A percentile compares a stretch with the other conserved stretches of the same genome.
These are phyloP conservation scores for Ceratopteris richardii DNA, from an alignment of 75 land plant species.

Conservation along the genomic window DNA sequence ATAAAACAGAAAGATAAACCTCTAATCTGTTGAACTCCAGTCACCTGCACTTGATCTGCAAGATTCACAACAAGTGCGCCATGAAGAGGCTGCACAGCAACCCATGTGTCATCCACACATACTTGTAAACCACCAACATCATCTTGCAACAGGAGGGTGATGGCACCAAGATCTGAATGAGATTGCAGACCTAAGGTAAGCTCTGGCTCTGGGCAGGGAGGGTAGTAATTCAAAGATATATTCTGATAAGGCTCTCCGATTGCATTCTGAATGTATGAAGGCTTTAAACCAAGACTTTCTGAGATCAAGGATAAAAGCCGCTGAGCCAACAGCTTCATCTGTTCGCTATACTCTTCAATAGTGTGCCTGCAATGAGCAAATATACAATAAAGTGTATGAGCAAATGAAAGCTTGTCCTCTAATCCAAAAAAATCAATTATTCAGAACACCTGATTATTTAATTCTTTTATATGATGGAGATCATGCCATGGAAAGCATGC, in stretches of 20 bases:
- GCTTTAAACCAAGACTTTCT: constrained; percentile 45
- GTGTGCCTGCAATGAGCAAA: constrained; percentile 37
- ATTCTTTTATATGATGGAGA: too few relatives aligned
- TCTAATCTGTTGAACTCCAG: too few relatives aligned
- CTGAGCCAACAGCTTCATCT: constrained; percentile 50
- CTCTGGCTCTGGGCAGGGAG: constrained; percentile 92
- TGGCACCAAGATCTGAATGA: constrained; percentile 90
- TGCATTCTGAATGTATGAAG: constrained; percentile 50
- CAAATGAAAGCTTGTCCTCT: too few relatives aligned
- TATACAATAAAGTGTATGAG: too few relatives aligned
- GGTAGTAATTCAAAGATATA: constrained; percentile 84
- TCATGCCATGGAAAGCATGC: too few relatives aligned
- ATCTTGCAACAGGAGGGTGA: constrained; percentile 74
- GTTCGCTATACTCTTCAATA: constrained; percentile 53
- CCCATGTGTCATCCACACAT: constrained; percentile 53
- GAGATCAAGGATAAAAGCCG: constrained; percentile 50
- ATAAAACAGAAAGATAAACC: too few relatives aligned
- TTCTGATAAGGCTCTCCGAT: constrained; percentile 86
- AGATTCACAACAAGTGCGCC: constrained; percentile 68
- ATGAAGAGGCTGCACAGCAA: constrained; percentile 43
- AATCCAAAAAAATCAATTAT: too few relatives aligned
- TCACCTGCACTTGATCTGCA: constrained; percentile 72
- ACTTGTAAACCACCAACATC: constrained; percentile 86
- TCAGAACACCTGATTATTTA: too few relatives aligned
- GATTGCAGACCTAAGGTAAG: constrained; percentile 79